These are phyloP conservation scores for Dryadomyces quercivorus DNA, from an alignment of 2,329 filamentous ascomycete genomes.

Conservation along the genomic window DNA sequence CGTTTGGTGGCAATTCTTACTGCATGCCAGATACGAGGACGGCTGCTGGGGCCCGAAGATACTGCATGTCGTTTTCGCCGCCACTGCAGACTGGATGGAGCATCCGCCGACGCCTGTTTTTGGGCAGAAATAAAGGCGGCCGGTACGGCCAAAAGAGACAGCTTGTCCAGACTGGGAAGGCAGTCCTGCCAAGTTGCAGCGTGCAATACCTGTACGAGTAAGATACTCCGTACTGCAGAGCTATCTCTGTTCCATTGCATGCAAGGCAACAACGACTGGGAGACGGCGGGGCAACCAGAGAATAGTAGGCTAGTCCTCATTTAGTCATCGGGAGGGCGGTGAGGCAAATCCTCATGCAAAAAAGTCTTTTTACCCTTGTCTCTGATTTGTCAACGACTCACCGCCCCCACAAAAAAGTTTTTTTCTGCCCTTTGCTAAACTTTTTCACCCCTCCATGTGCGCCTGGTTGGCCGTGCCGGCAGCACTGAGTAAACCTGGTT, in stretches of 20 bases:
- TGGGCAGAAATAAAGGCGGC: too few species aligned
- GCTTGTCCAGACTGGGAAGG: too few species aligned
- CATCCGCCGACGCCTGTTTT: too few species aligned
- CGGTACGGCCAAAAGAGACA: too few species aligned
- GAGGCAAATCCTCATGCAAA: conserved; percentile 10
- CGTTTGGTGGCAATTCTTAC: background rate
- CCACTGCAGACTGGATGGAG: too few species aligned
- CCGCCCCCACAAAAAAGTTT: conserved; percentile 12
- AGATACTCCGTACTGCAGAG: too few species aligned
- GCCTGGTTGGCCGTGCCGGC: background rate
- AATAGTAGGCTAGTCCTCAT: conserved; percentile 1
- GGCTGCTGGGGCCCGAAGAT: too few species aligned
- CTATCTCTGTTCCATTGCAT: background rate
- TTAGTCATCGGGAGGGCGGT: conserved; percentile 12
- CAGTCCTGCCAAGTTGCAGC: too few species aligned
- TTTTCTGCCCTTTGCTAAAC: conserved; percentile 10
- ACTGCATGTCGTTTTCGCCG: too few species aligned
- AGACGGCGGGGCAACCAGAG: conserved; percentile 1
- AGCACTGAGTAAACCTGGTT: background rate
- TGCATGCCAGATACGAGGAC: background rate
- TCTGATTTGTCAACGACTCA: background rate
- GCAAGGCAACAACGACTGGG: background rate
- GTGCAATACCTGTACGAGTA: too few species aligned
- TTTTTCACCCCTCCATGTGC: conserved; percentile 2
- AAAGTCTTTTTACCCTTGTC: background rate